Conservation (phyloP, 805 yeast genomes). For the Candida nemodendra region DNA sequence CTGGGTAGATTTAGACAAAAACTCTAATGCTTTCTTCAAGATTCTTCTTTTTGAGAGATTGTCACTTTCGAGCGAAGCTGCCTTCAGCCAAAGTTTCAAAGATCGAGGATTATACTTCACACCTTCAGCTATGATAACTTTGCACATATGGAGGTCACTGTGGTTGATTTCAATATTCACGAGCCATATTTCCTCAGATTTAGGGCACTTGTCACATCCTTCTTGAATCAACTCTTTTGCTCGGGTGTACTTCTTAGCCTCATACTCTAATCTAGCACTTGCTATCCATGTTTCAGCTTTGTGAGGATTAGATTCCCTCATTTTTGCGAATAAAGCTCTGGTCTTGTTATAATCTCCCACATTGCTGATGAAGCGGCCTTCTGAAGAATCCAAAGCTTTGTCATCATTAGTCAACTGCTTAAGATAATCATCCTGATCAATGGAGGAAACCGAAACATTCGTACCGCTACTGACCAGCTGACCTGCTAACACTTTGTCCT, state of each 20-base stretch:
- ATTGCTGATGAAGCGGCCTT: slow-evolving; percentile 24
- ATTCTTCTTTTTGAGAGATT: slow-evolving; percentile 50
- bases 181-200: slow-evolving; percentile 75
- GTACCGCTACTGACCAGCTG: slow-evolving; percentile 44
- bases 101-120: slow-evolving; percentile 55
- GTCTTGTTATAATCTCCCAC: slow-evolving; percentile 60
- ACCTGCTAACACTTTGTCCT: slow-evolving; percentile 55
- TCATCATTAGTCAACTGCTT: slow-evolving; percentile 35
- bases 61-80: slow-evolving; percentile 65
- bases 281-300: slow-evolving; percentile 85
- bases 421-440: slow-evolving; percentile 42
- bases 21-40: slow-evolving; percentile 69
- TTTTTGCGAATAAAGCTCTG: slow-evolving; percentile 59
- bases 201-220: slow-evolving; percentile 71
- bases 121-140: slow-evolving; percentile 63
- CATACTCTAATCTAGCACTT: slow-evolving; percentile 74
- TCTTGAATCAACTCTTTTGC: slow-evolving; percentile 67
- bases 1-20: slow-evolving; percentile 50
- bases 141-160: slow-evolving; percentile 44
- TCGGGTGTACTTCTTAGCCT: slow-evolving; percentile 48
- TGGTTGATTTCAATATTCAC: slow-evolving; percentile 68
- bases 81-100: slow-evolving; percentile 69
- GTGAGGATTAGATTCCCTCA: slow-evolving; percentile 68
- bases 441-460: slow-evolving; percentile 2
- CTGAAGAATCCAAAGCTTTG: slow-evolving; percentile 8